A percentile compares a stretch with the other conserved stretches of the same genome.
These are phyloP conservation scores for Babesia ovis DNA, from an alignment of 169 alveolate species.

Conservation along the genomic window DNA sequence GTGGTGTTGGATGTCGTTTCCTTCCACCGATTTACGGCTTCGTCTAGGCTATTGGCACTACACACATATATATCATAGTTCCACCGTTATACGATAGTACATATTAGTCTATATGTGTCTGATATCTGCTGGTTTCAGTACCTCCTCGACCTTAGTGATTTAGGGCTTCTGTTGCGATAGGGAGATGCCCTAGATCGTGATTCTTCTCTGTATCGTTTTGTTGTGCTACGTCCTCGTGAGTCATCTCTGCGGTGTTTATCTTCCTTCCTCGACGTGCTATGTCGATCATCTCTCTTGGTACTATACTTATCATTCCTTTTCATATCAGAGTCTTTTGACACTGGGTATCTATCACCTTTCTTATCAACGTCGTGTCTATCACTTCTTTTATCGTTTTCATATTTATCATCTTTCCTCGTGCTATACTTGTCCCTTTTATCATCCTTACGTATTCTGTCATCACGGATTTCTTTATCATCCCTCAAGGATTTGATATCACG, in stretches of 20 bases:
- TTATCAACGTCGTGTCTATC: not conserved
- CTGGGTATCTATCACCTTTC: constrained; percentile 8
- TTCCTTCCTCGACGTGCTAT: not conserved
- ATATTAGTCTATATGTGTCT: not conserved
- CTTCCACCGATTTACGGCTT: no score
- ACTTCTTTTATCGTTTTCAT: not conserved
- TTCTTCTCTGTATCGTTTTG: not conserved
- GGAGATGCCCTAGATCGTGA: constrained; percentile 1
- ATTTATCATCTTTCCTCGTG: not conserved
- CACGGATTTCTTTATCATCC: not conserved
- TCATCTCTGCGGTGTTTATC: constrained; percentile 4
- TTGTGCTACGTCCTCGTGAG: not conserved
- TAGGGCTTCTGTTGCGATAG: constrained; percentile 29
- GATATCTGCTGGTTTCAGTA: not conserved
- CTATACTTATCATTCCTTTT: not conserved
- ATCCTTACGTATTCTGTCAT: not conserved
- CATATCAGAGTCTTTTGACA: not conserved
- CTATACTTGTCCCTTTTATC: constrained; percentile 5
- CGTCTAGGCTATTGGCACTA: no score
- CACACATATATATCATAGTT: no score
- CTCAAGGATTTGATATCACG: not conserved
- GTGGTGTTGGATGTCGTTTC: not conserved
- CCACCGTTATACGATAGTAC: no score
- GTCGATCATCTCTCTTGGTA: constrained; percentile 20
- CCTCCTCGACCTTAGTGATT: constrained; percentile 3